A percentile compares a stretch with the other conserved stretches of the same genome.
These are phyloP conservation scores for Cryptomeria japonica DNA, from an alignment of 75 land plant species.

Conservation along the genomic window DNA sequence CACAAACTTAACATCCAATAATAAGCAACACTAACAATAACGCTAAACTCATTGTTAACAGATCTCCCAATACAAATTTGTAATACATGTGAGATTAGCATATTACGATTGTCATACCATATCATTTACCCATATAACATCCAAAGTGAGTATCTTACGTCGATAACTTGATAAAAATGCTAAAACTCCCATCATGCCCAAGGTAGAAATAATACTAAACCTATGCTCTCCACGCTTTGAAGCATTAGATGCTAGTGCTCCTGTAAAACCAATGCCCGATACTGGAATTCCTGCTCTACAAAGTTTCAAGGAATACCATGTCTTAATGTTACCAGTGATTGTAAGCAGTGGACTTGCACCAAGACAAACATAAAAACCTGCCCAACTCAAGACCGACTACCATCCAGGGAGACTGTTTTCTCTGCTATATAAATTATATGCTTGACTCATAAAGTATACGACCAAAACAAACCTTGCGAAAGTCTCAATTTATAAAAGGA, in stretches of 20 bases:
- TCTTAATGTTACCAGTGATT: background rate
- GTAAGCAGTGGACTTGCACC: background rate
- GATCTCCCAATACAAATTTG: background rate
- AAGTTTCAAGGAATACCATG: conserved; percentile 8
- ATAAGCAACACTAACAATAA: background rate
- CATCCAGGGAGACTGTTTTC: background rate
- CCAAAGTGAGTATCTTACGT: background rate
- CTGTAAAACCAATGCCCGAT: conserved; percentile 84
- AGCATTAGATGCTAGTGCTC: conserved; percentile 56
- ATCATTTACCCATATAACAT: background rate
- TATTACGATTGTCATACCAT: background rate
- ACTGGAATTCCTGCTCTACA: conserved; percentile 54
- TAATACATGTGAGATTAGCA: background rate
- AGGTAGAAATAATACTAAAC: conserved; percentile 27
- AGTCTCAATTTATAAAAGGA: background rate
- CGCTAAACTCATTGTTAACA: background rate
- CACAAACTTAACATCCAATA: background rate
- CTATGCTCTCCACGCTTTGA: conserved; percentile 91
- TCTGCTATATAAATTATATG: background rate
- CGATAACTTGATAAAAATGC: background rate
- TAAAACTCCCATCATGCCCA: conserved; percentile 1
- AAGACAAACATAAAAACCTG: background rate
- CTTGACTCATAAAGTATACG: background rate
- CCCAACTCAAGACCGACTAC: background rate
- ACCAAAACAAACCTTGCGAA: background rate